Base-by-base conservation (phyloP, 2,329 filamentous ascomycete species). In the Xylariaceae sp. region DNA sequence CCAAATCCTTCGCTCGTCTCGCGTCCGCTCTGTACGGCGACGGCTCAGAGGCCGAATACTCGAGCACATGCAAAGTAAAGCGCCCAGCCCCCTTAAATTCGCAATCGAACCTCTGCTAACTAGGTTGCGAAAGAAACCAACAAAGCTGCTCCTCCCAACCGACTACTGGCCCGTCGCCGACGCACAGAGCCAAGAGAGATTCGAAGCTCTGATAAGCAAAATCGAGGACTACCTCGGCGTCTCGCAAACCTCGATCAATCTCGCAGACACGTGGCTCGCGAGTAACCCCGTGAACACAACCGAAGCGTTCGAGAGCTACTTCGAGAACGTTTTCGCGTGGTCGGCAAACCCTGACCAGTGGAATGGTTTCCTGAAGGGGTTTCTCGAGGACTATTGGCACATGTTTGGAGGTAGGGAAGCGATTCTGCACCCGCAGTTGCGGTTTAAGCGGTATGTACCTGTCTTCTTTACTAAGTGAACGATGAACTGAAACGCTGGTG, bases 301-400 rank as follows among this genome's bases (percentile, higher is more conserved):
- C 9, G 31, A 33, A 16, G n/a, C 31, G 19, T 6, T 33, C 5
- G 31, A 33, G 31, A 16, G 18, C n/a, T 33, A 33, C 15, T 33
- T 33, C 31, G 14, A 17, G 14, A 33, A 17, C 12, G 31, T 33
- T 6, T 33, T 33, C 19, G 15, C 15, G 4, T 33, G 31, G 31
- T 17, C 31, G 5, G 15, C 31, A 14, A 33, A 33, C 31, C 31
- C 31, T 6, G 31, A 31, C 12, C 28, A 31, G 17, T 31, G 28
- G 28, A 31, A 31, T 12, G 28, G 28, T 5, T n/a, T 31, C 28
- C 8, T 31, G 28, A 31, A 31, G 28, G 28, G 28, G 13, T 31
- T 31, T 31, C 5, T 5, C 5, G 12, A n/a, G n/a, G n/a, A n/a
- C n/a, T n/a, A n/a, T n/a, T n/a, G n/a, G n/a, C n/a, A n/a, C n/a